These are phyloP conservation scores for Comarum palustre DNA, from an alignment of 306 rosid genomes.

Conservation along the genomic window DNA sequence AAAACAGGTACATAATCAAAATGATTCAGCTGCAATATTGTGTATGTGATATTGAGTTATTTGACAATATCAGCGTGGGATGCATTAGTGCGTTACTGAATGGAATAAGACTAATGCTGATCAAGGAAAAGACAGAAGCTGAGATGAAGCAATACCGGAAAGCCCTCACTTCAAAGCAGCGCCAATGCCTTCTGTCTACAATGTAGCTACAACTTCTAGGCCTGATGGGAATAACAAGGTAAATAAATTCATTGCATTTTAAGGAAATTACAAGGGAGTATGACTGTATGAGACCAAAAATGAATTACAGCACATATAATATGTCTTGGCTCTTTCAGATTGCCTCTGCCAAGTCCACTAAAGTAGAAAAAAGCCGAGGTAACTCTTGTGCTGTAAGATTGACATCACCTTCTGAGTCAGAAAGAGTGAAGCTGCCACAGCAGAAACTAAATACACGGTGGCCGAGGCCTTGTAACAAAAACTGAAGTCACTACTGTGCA, in stretches of 20 bases:
- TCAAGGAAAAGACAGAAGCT: conserved; percentile 62
- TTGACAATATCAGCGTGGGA: conserved; percentile 4
- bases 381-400: conserved; percentile 26
- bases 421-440: conserved; percentile 25
- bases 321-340: conserved; percentile 26
- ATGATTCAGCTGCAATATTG: conserved; percentile 8
- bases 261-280: background rate
- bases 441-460: conserved; percentile 17
- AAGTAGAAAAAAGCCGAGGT: conserved; percentile 28
- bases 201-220: conserved; percentile 27
- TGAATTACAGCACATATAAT: background rate
- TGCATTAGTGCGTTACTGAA: background rate
- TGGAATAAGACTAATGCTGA: background rate
- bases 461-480: conserved; percentile 20
- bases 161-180: conserved; percentile 71
- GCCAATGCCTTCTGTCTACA: conserved; percentile 68
- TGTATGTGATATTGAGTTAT: background rate
- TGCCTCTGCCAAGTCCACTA: conserved; percentile 27
- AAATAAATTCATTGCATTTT: conserved; percentile 13
- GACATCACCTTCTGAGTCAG: conserved; percentile 31
- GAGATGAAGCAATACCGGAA: conserved; percentile 55
- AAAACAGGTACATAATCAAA: conserved; percentile 38
- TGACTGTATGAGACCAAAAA: background rate
- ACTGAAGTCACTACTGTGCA: conserved; percentile 24
- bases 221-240: conserved; percentile 57